Conservation (phyloP, 2,329 filamentous ascomycete species). For the Tolypocladium amazonense region DNA sequence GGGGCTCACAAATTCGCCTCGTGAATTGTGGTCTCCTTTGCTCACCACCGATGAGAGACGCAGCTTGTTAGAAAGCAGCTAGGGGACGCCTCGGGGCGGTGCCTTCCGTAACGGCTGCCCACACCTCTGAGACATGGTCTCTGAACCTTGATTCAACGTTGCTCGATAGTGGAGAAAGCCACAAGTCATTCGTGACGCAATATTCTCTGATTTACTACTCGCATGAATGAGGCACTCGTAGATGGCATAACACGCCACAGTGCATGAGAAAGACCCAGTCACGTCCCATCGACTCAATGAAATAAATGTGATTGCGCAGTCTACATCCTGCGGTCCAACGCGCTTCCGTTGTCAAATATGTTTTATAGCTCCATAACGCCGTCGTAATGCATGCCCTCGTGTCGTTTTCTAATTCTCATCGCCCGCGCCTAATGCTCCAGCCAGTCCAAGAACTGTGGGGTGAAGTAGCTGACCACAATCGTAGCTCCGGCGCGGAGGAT, state of each 20-base stretch:
- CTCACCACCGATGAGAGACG: background rate
- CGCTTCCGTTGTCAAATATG: background rate
- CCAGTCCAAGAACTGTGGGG: slow-evolving; percentile 67
- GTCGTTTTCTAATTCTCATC: background rate
- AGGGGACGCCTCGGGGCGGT: background rate
- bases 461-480: slow-evolving; percentile 92
- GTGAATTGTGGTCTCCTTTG: background rate
- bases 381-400: background rate
- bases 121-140: background rate
- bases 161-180: background rate
- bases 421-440: slow-evolving; percentile 35
- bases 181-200: background rate
- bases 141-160: background rate
- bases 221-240: background rate
- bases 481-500: slow-evolving; percentile 88
- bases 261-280: background rate
- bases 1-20: background rate
- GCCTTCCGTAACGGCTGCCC: background rate
- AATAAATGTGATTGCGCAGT: background rate
- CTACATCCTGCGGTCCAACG: background rate
- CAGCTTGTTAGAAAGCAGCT: background rate
- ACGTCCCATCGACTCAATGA: background rate
- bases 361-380: background rate
- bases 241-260: background rate
- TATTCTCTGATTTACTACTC: background rate